Evolutionary conservation across 768 basidiomycete genomes (phyloP).

Genomic region (Naganishia antarctica): DNA sequence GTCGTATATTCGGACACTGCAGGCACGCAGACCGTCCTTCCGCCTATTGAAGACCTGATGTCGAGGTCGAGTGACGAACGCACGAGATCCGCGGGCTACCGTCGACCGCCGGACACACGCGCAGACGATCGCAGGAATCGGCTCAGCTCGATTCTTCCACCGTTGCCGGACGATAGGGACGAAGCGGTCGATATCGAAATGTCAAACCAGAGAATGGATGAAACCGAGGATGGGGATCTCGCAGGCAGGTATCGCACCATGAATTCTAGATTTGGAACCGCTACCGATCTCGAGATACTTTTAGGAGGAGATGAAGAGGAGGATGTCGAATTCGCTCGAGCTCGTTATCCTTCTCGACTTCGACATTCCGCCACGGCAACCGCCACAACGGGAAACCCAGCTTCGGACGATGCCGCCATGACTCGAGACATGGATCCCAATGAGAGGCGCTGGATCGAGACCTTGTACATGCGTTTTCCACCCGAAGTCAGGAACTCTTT

Average conservation of each 20-base stretch:
- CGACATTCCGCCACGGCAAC: constrained; percentile 7
- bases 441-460: constrained; percentile 15
- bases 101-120: background rate
- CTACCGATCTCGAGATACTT: background rate
- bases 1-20: background rate
- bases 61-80: background rate
- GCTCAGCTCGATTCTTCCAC: constrained; percentile 1
- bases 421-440: background rate
- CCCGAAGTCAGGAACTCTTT: background rate
- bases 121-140: background rate
- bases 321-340: background rate
- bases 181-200: constrained; percentile 17
- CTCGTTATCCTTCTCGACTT: constrained; percentile 14
- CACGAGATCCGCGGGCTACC: background rate
- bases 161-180: constrained; percentile 1
- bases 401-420: background rate
- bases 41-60: constrained; percentile 12
- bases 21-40: background rate
- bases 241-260: background rate
- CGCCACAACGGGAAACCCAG: background rate
- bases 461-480: constrained; percentile 5
- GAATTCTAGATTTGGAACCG: background rate
- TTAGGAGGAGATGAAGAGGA: background rate
- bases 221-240: background rate
- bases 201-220: constrained; percentile 16